phyloP scores from a whole-genome alignment of 2,329 filamentous ascomycete genomes.

The Ophiocordyceps camponoti-rufipedis region DNA sequence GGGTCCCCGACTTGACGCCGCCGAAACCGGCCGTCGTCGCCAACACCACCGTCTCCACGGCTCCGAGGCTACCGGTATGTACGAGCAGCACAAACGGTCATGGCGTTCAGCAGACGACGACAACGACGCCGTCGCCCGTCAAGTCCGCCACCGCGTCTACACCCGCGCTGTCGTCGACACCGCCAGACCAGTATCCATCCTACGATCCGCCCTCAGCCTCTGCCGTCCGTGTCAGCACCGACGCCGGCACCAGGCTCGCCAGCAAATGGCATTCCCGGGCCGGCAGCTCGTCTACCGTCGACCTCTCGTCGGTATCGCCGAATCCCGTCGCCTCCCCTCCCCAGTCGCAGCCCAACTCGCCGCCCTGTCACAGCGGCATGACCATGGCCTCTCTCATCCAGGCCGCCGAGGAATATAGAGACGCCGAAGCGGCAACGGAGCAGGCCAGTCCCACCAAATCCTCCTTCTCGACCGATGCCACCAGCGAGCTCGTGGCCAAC shows the following conservation, averaged over 20 bases:
- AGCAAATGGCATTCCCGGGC: not conserved
- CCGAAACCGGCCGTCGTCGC: conserved; percentile 10
- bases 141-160: too few species aligned
- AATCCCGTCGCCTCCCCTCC: conserved; percentile 14
- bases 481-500: conserved; percentile 67
- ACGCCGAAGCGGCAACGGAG: conserved; percentile 12
- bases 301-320: conserved; percentile 17
- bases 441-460: conserved; percentile 41
- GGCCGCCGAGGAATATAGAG: conserved; percentile 31
- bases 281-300: conserved; percentile 5
- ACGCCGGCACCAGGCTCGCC: not conserved
- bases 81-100: not conserved
- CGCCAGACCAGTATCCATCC: not conserved
- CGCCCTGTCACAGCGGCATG: conserved; percentile 14
- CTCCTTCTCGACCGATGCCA: conserved; percentile 33
- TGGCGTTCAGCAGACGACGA: not conserved
- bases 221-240: not conserved
- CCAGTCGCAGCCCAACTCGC: conserved; percentile 11
- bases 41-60: not conserved
- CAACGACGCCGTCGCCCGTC: too few species aligned
- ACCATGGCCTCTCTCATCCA: conserved; percentile 38
- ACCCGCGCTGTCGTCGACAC: not conserved
- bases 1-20: conserved; percentile 27
- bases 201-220: not conserved
- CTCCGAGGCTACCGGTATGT: not conserved